Evolutionary conservation across 148 eudicot genomes (phyloP), one percentile per base, ranked within the genome.

Genomic region (Camellia granthamiana): DNA sequence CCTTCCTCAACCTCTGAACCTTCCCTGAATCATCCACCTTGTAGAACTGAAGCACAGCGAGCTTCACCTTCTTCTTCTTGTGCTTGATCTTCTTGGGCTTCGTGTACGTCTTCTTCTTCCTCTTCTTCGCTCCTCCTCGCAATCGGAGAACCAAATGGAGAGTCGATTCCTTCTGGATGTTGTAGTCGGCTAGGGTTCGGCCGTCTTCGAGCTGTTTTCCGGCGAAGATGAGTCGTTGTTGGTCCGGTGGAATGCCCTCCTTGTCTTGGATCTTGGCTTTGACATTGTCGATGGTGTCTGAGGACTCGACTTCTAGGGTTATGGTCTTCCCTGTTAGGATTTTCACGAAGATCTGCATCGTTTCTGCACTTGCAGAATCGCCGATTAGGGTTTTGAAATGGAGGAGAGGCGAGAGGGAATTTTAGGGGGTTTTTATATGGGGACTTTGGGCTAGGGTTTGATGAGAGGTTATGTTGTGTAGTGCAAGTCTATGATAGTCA

Each of bases 151-250:
- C 84, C 30, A 82, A 56, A 15, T 82, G 84, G n/a, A 82, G 84
- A 10, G 84, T 82, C 4, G 84, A 82, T 74, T 82, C 84, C 81
- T 82, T 82, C 74, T 82, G 84, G 78, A 82, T 82, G 77, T 82
- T 82, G 78, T 82, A 82, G 65, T 82, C 84, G 44, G 84, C 84
- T 21, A 82, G 74, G 41, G 84, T 82, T 8, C 84, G 13, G 74
- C 84, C 84, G 67, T 82, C 84, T 19, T 82, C 84, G 47, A 82
- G 84, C 74, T 82, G 84, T 13, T 78, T 82, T n/a, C 81, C 81
- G 38, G 84, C 84, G 81, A 82, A 82, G 77, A 82, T 82, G 68
- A 82, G 77, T 7, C 81, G 72, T n/a, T 82, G 84, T 23, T 82
- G 84, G 49, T 82, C 84, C 49, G 84, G 84, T 11, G 84, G 84